Conservation (phyloP, 257 asterid species). For the Ilex asprella region DNA sequence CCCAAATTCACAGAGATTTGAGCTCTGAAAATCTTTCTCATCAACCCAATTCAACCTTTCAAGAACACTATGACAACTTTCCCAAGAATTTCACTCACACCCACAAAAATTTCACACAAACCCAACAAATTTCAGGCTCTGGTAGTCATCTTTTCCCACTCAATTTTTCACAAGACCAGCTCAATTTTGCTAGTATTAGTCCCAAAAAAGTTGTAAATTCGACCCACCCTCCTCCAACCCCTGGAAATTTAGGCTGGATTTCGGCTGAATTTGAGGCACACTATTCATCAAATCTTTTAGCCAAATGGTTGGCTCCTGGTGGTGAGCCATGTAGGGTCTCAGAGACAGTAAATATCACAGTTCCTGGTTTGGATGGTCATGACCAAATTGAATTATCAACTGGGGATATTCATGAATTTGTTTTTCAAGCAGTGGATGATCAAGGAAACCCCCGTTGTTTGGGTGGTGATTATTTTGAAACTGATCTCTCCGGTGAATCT, state of each 20-base stretch:
- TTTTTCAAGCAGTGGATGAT: conserved; percentile 73
- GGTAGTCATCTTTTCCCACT: conserved; percentile 13
- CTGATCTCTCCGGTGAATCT: conserved; percentile 64
- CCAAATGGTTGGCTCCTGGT: conserved; percentile 56
- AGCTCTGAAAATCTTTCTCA: conserved; percentile 22
- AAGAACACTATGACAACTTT: conserved; percentile 23
- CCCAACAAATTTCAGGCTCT: conserved; percentile 18
- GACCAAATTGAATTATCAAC: conserved; percentile 33
- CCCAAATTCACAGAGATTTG: conserved; percentile 25
- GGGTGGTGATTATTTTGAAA: conserved; percentile 94
- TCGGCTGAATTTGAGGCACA: conserved; percentile 48
- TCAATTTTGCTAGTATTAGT: conserved; percentile 17
- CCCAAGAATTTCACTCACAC: conserved; percentile 20
- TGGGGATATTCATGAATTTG: conserved; percentile 66
- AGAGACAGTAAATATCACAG: conserved; percentile 40
- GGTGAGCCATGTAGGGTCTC: conserved; percentile 69
- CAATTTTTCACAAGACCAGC: conserved; percentile 13
- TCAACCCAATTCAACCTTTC: conserved; percentile 10
- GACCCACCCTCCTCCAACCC: conserved; percentile 9
- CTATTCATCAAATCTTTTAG: conserved; percentile 51
- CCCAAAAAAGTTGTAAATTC: conserved; percentile 22
- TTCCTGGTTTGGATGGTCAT: conserved; percentile 46
- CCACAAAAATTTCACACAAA: conserved; percentile 16
- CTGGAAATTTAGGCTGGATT: conserved; percentile 47
- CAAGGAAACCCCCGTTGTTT: conserved; percentile 50